A percentile compares a stretch with the other conserved stretches of the same genome.
Evolutionary conservation across 257 asterid species (phyloP).

Genomic region (Buddleja alternifolia): DNA sequence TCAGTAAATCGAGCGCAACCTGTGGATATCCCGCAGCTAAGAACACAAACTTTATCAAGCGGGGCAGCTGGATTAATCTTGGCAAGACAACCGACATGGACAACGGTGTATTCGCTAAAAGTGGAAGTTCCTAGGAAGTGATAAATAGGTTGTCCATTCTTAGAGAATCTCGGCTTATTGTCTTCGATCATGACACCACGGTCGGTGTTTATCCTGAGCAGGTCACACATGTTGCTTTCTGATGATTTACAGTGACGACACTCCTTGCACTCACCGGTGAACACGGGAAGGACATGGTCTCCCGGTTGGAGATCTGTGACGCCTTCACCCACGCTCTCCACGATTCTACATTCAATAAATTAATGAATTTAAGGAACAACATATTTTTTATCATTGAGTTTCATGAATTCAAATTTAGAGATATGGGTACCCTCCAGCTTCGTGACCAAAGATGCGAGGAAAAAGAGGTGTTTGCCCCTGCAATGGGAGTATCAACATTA

Average conservation of each 20-base stretch:
- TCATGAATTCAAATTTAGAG: neutral
- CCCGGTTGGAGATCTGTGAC: slow-evolving; percentile 79
- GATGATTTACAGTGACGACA: slow-evolving; percentile 77
- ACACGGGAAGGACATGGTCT: slow-evolving; percentile 90
- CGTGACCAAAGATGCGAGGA: slow-evolving; percentile 95
- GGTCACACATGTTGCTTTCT: slow-evolving; percentile 93
- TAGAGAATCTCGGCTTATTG: slow-evolving; percentile 71
- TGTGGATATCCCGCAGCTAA: slow-evolving; percentile 89
- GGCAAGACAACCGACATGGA: slow-evolving; percentile 74
- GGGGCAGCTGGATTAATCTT: slow-evolving; percentile 80
- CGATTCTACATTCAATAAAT: slow-evolving; percentile 48
- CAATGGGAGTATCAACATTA: neutral
- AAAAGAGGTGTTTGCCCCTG: slow-evolving; percentile 88
- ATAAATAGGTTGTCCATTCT: slow-evolving; percentile 70
- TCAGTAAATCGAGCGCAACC: slow-evolving; percentile 38
- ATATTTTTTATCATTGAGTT: too few relatives aligned
- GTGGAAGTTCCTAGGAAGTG: slow-evolving; percentile 92
- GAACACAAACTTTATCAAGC: slow-evolving; percentile 79
- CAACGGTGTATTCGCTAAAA: slow-evolving; percentile 85
- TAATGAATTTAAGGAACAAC: neutral
- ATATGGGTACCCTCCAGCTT: slow-evolving; percentile 85
- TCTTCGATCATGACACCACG: slow-evolving; percentile 79
- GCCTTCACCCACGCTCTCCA: slow-evolving; percentile 90
- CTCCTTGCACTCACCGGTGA: slow-evolving; percentile 84
- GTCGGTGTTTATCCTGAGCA: slow-evolving; percentile 84